Evolutionary conservation across 768 basidiomycete species (phyloP), one percentile per base, ranked within the genome.

Genomic region (Calocera viscosa): DNA sequence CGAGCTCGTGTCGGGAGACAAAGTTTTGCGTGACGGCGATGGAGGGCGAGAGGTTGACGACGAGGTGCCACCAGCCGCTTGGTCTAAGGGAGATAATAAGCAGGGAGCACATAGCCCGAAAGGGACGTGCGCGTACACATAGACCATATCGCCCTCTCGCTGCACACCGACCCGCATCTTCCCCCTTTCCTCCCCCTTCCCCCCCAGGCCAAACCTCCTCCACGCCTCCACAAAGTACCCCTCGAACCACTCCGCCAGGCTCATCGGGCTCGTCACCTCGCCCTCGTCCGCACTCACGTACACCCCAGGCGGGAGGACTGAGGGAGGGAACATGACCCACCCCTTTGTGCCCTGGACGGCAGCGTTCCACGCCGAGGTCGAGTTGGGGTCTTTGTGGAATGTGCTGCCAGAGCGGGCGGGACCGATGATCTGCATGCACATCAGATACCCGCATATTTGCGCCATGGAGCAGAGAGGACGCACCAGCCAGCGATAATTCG

Each of bases 1-100:
- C 66, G 12, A 74, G 67, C 66, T 70, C 72, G 43, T 53, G 40
- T 17, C 35, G 49, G 3, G 73, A 72, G 14, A 74, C 73, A 41
- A 70, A 74, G 69, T 74, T 74, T 63, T 74, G 74, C 11, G 74
- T 74, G 24, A 74, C 72, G 14, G 74, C 74, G 40, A 73, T 64
- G 14, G 71, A 69, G 19, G 69, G 67, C 5, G 71, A 68, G 41
- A 74, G 70, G 65, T 74, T 74, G 28, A 74, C 64, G 26, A 74
- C 73, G 64, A 73, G 67, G 64, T 74, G 74, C 74, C 74, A 74
- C 70, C 71, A 74, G n/a, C 72, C 73, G 16, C 66, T 68, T 11
- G 74, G 74, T 10, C 70, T 70, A 35, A 22, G 28, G 28, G 0
- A 19, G n/a, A n/a, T n/a, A n/a, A n/a, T n/a, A n/a, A n/a, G n/a